These are phyloP conservation scores for Sarocladiaceae sp. DNA, from an alignment of 2,329 filamentous ascomycete genomes.

Conservation along the genomic window DNA sequence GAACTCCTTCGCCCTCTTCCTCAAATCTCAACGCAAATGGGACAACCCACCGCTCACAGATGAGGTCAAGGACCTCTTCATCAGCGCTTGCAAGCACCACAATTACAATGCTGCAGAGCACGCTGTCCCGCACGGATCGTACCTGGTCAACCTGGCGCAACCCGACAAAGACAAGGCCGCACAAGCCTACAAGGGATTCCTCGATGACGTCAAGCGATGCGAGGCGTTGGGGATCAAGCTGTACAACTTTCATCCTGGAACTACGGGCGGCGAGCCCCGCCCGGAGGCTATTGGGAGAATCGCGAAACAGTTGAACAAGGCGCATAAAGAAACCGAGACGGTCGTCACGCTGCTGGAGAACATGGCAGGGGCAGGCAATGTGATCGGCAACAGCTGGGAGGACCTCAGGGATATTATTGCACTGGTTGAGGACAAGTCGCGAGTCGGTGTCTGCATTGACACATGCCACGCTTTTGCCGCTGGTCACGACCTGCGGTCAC, in stretches of 20 bases:
- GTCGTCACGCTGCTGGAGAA: constrained; percentile 89
- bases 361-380: constrained; percentile 86
- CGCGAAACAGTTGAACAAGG: constrained; percentile 72
- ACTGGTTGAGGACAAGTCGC: constrained; percentile 69
- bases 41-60: constrained; percentile 68
- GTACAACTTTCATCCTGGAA: constrained; percentile 98
- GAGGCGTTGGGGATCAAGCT: constrained; percentile 77
- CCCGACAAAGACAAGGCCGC: constrained; percentile 70
- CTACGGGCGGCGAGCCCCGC: constrained; percentile 61
- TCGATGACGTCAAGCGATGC: constrained; percentile 83
- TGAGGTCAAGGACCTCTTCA: constrained; percentile 64
- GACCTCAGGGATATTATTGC: constrained; percentile 82
- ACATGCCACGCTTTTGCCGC: constrained; percentile 95
- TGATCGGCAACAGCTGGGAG: constrained; percentile 78
- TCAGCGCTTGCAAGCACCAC: constrained; percentile 59
- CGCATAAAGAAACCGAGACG: constrained; percentile 66
- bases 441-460: constrained; percentile 91
- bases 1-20: constrained; percentile 89
- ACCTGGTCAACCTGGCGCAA: constrained; percentile 93
- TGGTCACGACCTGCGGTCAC: constrained; percentile 80
- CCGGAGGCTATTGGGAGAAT: constrained; percentile 70
- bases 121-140: constrained; percentile 88
- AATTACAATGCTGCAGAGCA: constrained; percentile 65
- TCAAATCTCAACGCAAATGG: constrained; percentile 97
- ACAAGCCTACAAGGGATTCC: constrained; percentile 78